Evolutionary conservation across 225 moss, liverwort and hornwort species (phyloP), one percentile per base, ranked within the genome.

Genomic region (Neckera pumila): DNA sequence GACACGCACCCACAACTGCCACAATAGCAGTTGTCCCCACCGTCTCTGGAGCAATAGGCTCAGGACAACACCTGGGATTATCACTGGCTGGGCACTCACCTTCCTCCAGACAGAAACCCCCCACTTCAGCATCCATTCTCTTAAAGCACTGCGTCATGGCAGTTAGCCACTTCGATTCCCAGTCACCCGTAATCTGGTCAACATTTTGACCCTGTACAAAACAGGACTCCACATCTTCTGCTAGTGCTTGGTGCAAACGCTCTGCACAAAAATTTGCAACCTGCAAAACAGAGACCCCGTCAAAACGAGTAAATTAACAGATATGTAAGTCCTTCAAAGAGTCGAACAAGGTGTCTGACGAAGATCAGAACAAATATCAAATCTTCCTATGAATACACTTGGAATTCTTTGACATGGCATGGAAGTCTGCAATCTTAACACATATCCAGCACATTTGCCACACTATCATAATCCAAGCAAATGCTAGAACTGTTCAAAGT

Each of bases 1-100:
- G 95, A 86, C 94, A 93, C 6, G 96, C 93, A 64, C 97, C 93
- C 53, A 99, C 93, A 64, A 96, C 94, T 61, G 98, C 97, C 38
- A 99, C 91, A 64, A 94, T 95, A 10, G 98, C 98, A 42, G 98
- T 99, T 21, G 98, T 95, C 54, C 98, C 98, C 20, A 97, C 98
- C 45, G 95, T 96, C 88, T 99, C 98, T 25, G 97, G 95, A 81
- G 98, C 98, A 90, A 99, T 93, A 57, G 97, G 96, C 83, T 96
- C 98, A 65, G 93, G 72, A 85, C 93, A 95, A 76, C 92, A 95
- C 58, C 90, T 93, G 36, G 91, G 51, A 73, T 87, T 88, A 42
- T 93, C 95, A 88, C 93, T 28, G 60, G 80, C 88, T 84, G 89
- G 14, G 85, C 94, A 93, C 71, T 94, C 94, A 63, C 92, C 90